Evolutionary conservation across 2,329 filamentous ascomycete species (phyloP), one percentile per base, ranked within the genome.

Genomic region (Phyllosticta citriasiana): DNA sequence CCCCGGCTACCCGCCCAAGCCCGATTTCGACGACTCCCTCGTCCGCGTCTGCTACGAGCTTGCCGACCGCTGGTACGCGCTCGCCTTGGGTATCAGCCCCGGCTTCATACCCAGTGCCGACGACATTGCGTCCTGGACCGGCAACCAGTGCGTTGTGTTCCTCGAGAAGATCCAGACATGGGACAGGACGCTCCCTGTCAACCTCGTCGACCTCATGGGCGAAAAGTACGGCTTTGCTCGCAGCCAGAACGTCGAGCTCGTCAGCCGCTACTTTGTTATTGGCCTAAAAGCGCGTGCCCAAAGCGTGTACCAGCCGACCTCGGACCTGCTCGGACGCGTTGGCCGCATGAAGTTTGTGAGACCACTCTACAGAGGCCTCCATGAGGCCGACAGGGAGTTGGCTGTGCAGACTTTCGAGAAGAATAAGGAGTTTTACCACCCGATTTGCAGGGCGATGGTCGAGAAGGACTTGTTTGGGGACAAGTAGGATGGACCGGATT

Each of bases 301-400:
- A 57, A 82, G 80, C 62, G 83, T 88, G 47, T 90, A 93, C 68
- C 72, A 84, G 63, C 86, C 87, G 1, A 84, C 90, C 0, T 85
- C 88, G 1, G 84, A 89, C 62, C 78, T 97, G 60, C 79, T 97
- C 50, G 89, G 89, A 33, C 81, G 82, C 58, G 91, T 97, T 25
- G 94, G 94, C 12, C 81, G 94, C 62, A 97, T 99, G 94, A 97
- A 97, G 82, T 97, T 93, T 74, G 93, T 97, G 63, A 81, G 93
- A 55, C 91, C 93, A 24, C 76, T 97, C 70, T 97, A 88, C 77
- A 82, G 88, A 64, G 82, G 84, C 57, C 77, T 99, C 66, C 87
- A 88, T 69, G 85, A 86, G 72, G 84, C 89, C 50, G 87, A 97
- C 75, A 79, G 84, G 55, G 78, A 85, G 26, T 75, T 96, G 68